Conservation (phyloP, 2,329 filamentous ascomycete species). For the Sporothrix globosa region DNA sequence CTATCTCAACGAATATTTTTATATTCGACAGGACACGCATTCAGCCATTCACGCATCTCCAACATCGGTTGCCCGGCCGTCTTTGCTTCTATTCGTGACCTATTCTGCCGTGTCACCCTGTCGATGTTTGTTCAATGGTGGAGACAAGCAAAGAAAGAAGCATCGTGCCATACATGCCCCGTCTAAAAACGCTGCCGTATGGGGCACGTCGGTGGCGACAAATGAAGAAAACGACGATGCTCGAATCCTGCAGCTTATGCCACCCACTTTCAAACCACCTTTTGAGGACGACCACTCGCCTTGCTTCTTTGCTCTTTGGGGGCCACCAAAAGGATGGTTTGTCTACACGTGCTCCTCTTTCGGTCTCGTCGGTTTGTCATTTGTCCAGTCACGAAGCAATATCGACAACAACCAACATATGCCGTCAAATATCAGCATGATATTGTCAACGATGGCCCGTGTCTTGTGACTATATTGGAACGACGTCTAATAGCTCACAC, state of each 20-base stretch:
- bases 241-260: conserved; percentile 16
- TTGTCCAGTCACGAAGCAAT: neutral
- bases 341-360: conserved; percentile 3
- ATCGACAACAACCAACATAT: neutral
- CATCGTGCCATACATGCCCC: conserved; percentile 13
- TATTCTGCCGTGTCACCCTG: neutral
- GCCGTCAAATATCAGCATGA: neutral
- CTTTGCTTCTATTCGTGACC: neutral
- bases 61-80: neutral
- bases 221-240: neutral
- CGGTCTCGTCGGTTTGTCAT: neutral
- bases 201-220: conserved; percentile 16
- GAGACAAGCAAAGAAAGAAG: neutral
- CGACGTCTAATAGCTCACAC: neutral
- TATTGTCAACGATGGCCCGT: too few relatives aligned
- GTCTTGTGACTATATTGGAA: neutral
- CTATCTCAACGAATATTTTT: neutral
- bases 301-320: neutral
- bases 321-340: neutral
- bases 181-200: neutral
- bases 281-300: neutral
- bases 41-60: neutral
- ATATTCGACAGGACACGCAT: neutral
- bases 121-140: neutral
- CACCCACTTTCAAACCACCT: too few relatives aligned